Evolutionary conservation across 2,329 filamentous ascomycete genomes (phyloP), one percentile per base, ranked within the genome.

Genomic region (Colletotrichum cordylinicola): DNA sequence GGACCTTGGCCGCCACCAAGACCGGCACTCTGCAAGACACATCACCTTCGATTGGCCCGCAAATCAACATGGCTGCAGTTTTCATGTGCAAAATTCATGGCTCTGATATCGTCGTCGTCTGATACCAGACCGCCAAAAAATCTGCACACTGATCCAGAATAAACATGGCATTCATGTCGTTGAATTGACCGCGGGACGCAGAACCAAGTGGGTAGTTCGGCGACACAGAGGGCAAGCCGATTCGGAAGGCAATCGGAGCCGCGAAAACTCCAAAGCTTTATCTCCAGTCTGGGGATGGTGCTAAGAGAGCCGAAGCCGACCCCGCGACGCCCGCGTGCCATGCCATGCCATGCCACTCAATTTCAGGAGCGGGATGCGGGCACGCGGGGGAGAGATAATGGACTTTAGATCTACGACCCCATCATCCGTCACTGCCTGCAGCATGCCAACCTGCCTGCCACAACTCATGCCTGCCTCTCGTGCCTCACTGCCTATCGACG

Each of bases 311-410:
- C 70, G 43, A 56, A 73, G 58, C 64, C 70, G 43, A 56, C 72
- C 56, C 73, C 73, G 70, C 64, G 64, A 68, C 52, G 48, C 43
- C 56, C 33, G 39, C 61, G 18, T 29, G 52, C 58, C 31, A 65
- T 62, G 52, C 69, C 61, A 72, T 27, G 48, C 43, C 31, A 70
- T 64, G 55, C 70, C 61, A 73, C 43, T 68, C 33, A 64, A 67
- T 37, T 56, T 29, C 24, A 33, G 43, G 64, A 33, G 58, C n/a
- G 43, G 71, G 56, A 56, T 67, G 68, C 72, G 68, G 72, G 72
- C 73, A 61, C 73, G 73, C 68, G 73, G 73, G 43, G 73, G 73
- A 67, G 64, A 21, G 10, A 55, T 72, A 39, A 61, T 67, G 68
- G 37, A 56, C 43, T 75, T 52, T 55, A 67, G 61, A 61, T 72